A percentile compares a stretch with the other conserved stretches of the same genome.
Evolutionary conservation across 1,284 basidiomycete genomes (phyloP).

Genomic region (Pterula multifida): DNA sequence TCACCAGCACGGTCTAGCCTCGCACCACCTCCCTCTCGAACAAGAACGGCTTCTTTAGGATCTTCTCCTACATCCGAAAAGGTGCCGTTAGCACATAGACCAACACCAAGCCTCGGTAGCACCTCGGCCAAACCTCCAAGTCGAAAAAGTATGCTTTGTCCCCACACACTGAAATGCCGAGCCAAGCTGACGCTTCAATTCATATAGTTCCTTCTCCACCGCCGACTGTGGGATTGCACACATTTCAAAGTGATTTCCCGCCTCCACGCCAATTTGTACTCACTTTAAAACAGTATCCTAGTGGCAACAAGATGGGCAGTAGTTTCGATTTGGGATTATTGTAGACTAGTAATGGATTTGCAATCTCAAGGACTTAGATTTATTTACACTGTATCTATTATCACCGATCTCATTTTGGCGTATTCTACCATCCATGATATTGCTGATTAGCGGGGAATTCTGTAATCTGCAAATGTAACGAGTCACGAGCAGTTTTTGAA

Average conservation of each 20-base stretch:
- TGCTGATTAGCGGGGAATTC: no score
- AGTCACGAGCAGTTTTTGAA: neutral
- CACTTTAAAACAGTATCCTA: conserved; percentile 40
- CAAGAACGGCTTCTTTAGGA: conserved; percentile 16
- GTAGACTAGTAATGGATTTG: no score
- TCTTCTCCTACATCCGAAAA: neutral
- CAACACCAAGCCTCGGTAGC: conserved; percentile 11
- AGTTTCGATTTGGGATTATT: conserved; percentile 51
- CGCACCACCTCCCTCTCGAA: conserved; percentile 22
- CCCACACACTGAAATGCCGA: conserved; percentile 5
- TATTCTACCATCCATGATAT: no score
- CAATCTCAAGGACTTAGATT: no score
- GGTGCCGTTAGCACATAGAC: conserved; percentile 4
- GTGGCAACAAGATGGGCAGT: conserved; percentile 53
- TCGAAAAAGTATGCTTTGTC: conserved; percentile 39
- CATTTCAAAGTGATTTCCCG: conserved; percentile 67
- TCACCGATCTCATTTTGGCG: no score
- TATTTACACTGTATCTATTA: no score
- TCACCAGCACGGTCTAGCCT: conserved; percentile 16
- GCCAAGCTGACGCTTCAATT: conserved; percentile 7
- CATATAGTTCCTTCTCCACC: conserved; percentile 63
- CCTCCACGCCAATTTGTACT: conserved; percentile 54
- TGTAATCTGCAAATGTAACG: neutral
- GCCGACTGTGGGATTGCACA: conserved; percentile 52
- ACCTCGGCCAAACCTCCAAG: conserved; percentile 15